These are phyloP conservation scores for Kodamaea derodonti DNA, from an alignment of 1,139 yeast genomes.

Conservation along the genomic window DNA sequence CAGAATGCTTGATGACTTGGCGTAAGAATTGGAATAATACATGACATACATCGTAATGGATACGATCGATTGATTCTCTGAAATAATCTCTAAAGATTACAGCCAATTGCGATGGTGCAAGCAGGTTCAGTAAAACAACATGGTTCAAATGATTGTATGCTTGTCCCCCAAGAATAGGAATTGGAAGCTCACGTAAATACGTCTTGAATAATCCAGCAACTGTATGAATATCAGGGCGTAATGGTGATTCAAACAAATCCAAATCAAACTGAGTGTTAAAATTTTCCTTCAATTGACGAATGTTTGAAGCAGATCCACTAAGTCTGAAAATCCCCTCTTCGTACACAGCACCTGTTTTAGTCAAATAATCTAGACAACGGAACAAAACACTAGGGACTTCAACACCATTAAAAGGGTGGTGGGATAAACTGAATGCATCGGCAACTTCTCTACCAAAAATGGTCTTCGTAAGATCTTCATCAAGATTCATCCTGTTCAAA, in stretches of 20 bases:
- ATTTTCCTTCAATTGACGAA: conserved; percentile 65
- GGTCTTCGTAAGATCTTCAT: conserved; percentile 30
- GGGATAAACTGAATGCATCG: conserved; percentile 50
- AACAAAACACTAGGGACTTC: conserved; percentile 73
- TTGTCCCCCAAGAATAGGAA: conserved; percentile 54
- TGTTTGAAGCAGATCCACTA: conserved; percentile 83
- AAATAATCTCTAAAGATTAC: conserved; percentile 29
- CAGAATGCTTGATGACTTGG: conserved; percentile 59
- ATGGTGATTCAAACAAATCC: conserved; percentile 48
- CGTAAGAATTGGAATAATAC: conserved; percentile 65
- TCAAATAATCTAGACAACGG: conserved; percentile 70
- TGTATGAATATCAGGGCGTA: conserved; percentile 64
- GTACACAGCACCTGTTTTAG: conserved; percentile 63
- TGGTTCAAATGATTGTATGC: conserved; percentile 36
- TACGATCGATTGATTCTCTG: conserved; percentile 26
- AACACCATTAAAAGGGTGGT: conserved; percentile 40
- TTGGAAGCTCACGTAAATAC: conserved; percentile 69
- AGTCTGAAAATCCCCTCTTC: conserved; percentile 91
- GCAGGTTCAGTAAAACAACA: conserved; percentile 17
- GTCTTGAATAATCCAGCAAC: conserved; percentile 75
- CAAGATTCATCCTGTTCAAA: conserved; percentile 38
- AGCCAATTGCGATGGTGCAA: conserved; percentile 23
- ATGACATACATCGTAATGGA: conserved; percentile 59
- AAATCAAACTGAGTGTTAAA: conserved; percentile 67
- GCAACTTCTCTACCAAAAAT: conserved; percentile 68